A percentile compares a stretch with the other conserved stretches of the same genome.
Conservation (phyloP, 176 grass and related monocot genomes). For the Bothriochloa decipiens region DNA sequence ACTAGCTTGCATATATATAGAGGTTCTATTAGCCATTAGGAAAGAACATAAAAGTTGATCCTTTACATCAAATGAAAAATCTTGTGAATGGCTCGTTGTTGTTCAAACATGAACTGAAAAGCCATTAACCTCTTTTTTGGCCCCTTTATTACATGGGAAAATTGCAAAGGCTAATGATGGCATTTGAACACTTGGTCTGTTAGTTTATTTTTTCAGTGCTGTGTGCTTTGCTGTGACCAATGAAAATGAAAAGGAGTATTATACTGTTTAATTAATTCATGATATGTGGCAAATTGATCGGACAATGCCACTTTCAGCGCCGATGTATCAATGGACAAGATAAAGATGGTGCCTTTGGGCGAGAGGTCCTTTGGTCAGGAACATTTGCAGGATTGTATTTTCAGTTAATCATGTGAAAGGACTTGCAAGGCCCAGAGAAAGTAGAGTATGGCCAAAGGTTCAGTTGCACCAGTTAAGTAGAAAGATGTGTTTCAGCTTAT, state of each 20-base stretch:
- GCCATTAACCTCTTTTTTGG: neutral
- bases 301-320: neutral
- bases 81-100: neutral
- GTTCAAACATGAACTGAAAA: neutral
- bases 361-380: constrained; percentile 10
- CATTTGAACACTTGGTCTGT: neutral
- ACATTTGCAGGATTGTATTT: constrained; percentile 26
- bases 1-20: neutral
- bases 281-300: constrained; percentile 29
- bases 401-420: constrained; percentile 29
- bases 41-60: neutral
- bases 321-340: constrained; percentile 10
- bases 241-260: constrained; percentile 1
- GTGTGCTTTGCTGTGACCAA: neutral
- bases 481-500: neutral
- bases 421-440: constrained; percentile 16
- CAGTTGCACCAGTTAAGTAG: constrained; percentile 27
- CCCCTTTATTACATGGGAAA: neutral
- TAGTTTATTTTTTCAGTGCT: neutral
- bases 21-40: neutral
- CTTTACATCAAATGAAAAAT: neutral
- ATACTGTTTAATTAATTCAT: constrained; percentile 2
- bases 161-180: neutral
- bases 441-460: constrained; percentile 33
- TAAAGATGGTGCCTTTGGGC: constrained; percentile 13